Conservation (phyloP, 805 yeast genomes). For the Candida chilensis region DNA sequence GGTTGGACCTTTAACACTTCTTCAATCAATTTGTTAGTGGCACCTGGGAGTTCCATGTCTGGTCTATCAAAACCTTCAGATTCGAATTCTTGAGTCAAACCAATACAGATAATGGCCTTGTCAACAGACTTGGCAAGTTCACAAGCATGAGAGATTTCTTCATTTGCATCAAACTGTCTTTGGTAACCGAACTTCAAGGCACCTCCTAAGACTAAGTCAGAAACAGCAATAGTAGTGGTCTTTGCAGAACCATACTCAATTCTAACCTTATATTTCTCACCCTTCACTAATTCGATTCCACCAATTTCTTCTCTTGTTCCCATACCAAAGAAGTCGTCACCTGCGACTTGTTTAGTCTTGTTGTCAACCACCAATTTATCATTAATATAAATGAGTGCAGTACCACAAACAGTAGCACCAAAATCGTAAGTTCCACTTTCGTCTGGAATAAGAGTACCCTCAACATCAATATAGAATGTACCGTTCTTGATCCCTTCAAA, state of each 20-base stretch:
- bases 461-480: conserved; percentile 33
- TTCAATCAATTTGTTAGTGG: conserved; percentile 32
- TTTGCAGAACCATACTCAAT: conserved; percentile 44
- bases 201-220: conserved; percentile 14
- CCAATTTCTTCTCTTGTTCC: conserved; percentile 46
- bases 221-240: conserved; percentile 17
- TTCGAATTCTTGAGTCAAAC: conserved; percentile 49
- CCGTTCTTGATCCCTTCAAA: conserved; percentile 8
- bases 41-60: conserved; percentile 40
- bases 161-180: conserved; percentile 14
- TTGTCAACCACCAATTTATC: conserved; percentile 47
- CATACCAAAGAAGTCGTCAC: conserved; percentile 40
- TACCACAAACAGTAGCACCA: conserved; percentile 44
- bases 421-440: conserved; percentile 38
- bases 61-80: conserved; percentile 50
- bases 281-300: conserved; percentile 26
- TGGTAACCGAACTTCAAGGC: conserved; percentile 20
- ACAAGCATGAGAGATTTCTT: conserved; percentile 30
- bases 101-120: conserved; percentile 42
- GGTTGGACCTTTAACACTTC: conserved; percentile 37
- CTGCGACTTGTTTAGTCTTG: conserved; percentile 38
- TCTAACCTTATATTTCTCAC: conserved; percentile 31
- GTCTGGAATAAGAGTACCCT: conserved; percentile 35
- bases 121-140: conserved; percentile 40
- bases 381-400: conserved; percentile 45